These are phyloP conservation scores for Paraglomus brasilianum DNA, from an alignment of 192 early-diverging fungal species.

Conservation along the genomic window DNA sequence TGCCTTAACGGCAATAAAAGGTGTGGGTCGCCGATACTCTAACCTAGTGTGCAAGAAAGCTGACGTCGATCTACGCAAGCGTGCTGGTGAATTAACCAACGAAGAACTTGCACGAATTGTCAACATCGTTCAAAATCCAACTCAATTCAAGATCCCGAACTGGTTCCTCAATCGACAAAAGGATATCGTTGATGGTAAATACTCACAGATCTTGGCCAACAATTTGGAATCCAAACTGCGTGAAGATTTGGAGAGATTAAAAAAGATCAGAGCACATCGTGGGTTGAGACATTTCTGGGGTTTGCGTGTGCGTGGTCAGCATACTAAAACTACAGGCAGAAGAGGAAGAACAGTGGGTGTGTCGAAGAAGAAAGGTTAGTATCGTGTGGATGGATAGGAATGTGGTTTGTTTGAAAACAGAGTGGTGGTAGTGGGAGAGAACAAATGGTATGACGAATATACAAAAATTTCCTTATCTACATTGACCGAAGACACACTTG, in stretches of 20 bases:
- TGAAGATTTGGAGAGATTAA: constrained; percentile 98
- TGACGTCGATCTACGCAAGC: constrained; percentile 95
- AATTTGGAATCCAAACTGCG: constrained; percentile 92
- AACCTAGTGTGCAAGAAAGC: constrained; percentile 99
- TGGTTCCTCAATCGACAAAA: constrained; percentile 99
- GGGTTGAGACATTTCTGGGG: constrained; percentile 99
- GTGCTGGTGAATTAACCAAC: constrained; percentile 95
- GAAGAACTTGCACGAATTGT: constrained; percentile 98
- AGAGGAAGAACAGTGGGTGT: constrained; percentile 96
- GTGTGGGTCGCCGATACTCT: constrained; percentile 98
- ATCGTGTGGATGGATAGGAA: not conserved
- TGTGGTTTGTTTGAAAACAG: not conserved
- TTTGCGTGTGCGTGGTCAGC: constrained; percentile 98
- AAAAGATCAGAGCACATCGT: constrained; percentile 99
- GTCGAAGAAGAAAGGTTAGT: constrained; percentile 88
- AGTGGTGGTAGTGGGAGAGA: not conserved
- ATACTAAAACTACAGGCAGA: constrained; percentile 99
- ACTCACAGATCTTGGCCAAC: constrained; percentile 94
- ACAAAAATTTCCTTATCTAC: constrained; percentile 4
- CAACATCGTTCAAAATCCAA: constrained; percentile 98
- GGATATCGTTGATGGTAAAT: constrained; percentile 94
- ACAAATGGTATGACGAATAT: not conserved
- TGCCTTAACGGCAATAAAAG: constrained; percentile 96
- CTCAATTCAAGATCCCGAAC: constrained; percentile 98
- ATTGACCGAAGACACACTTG: not conserved